Evolutionary conservation across 176 grass and related monocot species (phyloP), one percentile per base, ranked within the genome.

Genomic region (Thalia dealbata): DNA sequence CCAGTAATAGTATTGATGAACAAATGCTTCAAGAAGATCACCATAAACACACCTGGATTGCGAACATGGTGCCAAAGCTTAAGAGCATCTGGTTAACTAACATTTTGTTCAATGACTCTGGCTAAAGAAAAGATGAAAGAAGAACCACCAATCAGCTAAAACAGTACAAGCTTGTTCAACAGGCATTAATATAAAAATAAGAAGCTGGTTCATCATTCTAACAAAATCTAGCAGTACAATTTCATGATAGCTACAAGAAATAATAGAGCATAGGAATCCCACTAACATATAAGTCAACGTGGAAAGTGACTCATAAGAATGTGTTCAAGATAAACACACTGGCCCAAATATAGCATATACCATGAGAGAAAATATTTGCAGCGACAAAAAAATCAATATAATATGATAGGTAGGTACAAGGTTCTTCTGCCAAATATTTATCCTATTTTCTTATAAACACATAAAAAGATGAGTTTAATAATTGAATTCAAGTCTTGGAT

Each of bases 1-100:
- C 66, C 71, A 25, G 41, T 51, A 79, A 52, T 69, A 78, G 56
- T 52, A 64, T 68, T 76, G 7, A 21, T 43, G 56, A 84, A 73
- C 61, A 56, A 63, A 67, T 78, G 15, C 14, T 45, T 69, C 43
- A 59, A 68, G 23, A 65, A 52, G 63, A 50, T 59, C 72, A 64
- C 10, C 26, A 16, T 21, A n/a, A 27, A 73, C 45, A 60, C 65
- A 96, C 92, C 92, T 97, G 93, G 73, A 76, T 88, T 81, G 93
- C 87, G 82, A 92, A 90, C 73, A 96, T 86, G 61, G 84, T 89
- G 72, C 92, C 92, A 83, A 88, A 96, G 81, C 86, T 89, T 22
- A 87, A 80, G 72, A 96, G 92, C 89, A 92, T 92, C 82, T 96
- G 89, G 75, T 96, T 92, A 76, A 89, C 84, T 41, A 96, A 83